phyloP scores from a whole-genome alignment of 805 yeast species.

The Lipomyces chichibuensis region DNA sequence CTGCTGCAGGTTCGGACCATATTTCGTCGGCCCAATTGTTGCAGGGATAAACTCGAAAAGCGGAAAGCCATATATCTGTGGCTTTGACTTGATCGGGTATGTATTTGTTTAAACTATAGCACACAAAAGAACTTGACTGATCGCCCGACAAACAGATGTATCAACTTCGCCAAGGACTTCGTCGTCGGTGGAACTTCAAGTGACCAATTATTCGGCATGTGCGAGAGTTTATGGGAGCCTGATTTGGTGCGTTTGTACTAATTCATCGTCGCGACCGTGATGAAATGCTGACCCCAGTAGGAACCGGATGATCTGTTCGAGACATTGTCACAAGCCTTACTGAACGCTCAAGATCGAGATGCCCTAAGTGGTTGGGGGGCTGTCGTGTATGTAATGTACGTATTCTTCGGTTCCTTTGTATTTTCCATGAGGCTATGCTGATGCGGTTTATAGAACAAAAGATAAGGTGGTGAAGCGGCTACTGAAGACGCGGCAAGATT shows the following conservation, averaged over 20 bases:
- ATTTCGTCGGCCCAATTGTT: constrained; percentile 93
- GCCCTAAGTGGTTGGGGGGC: constrained; percentile 99
- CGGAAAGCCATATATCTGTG: constrained; percentile 86
- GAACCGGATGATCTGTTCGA: constrained; percentile 96
- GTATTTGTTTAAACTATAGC: neutral
- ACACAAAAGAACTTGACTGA: neutral
- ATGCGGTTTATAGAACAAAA: constrained; percentile 54
- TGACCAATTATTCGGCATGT: constrained; percentile 98
- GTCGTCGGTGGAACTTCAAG: constrained; percentile 94
- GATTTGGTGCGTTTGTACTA: constrained; percentile 49
- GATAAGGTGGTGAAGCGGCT: constrained; percentile 87
- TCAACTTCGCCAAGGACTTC: constrained; percentile 92
- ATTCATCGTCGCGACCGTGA: neutral
- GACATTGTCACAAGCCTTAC: constrained; percentile 88
- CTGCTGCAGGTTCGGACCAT: constrained; percentile 69
- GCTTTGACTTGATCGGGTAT: constrained; percentile 88
- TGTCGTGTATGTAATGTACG: constrained; percentile 74
- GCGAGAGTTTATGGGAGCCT: constrained; percentile 95
- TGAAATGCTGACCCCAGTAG: constrained; percentile 1
- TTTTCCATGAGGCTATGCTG: neutral
- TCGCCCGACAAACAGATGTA: constrained; percentile 51
- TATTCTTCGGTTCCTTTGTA: neutral
- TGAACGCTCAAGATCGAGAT: constrained; percentile 96
- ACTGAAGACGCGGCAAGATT: constrained; percentile 95
- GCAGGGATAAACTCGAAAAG: constrained; percentile 90